Base-by-base conservation (phyloP, 257 asterid species). In the Parsonsia alboflavescens region DNA sequence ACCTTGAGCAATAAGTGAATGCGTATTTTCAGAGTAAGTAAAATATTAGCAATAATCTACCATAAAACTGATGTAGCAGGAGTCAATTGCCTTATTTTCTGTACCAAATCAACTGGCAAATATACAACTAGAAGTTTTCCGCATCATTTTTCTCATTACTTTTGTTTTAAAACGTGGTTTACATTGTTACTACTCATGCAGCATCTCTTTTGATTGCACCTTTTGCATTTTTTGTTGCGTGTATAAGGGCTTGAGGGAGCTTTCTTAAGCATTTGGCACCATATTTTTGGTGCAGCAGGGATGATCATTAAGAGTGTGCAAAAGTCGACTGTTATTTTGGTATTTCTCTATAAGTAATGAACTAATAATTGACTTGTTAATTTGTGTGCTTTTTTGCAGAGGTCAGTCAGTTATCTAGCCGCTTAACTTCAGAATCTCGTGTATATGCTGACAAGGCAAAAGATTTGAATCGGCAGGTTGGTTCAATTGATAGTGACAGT, bases 401-500 rank as follows among this genome's bases (percentile, higher is more conserved):
- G 89, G 94, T 89, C 83, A 89, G 96, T 78, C 89, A 93, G 78
- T 84, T 93, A 94, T 89, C 98, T 75, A 86, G 90, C 82, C 97
- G 96, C 79, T 88, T 93, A 85, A 91, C 98, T 73, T 87, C 91
- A 24, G 98, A 93, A 84, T 86, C 98, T 73, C 96, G 94, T 82
- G 77, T 87, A 73, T 93, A 93, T 80, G 98, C 96, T 56, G 91
- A 91, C 39, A 91, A 89, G 82, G 96, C 97, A 72, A 91, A 84
- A 86, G 97, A 93, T 86, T 86, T 93, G 83, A 93, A 93, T 81
- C 91, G 94, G 42, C 98, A 93, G 97, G 98, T 93, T 49, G 71
- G 88, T 77, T 70, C 53, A 11, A 46, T 65, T 52, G 46, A 53
- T 28, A 62, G 73, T 9, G 49, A 80, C 15, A 64, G 22, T 45